Evolutionary conservation across 2,329 filamentous ascomycete species (phyloP).

Genomic region (Botryotinia calthae): DNA sequence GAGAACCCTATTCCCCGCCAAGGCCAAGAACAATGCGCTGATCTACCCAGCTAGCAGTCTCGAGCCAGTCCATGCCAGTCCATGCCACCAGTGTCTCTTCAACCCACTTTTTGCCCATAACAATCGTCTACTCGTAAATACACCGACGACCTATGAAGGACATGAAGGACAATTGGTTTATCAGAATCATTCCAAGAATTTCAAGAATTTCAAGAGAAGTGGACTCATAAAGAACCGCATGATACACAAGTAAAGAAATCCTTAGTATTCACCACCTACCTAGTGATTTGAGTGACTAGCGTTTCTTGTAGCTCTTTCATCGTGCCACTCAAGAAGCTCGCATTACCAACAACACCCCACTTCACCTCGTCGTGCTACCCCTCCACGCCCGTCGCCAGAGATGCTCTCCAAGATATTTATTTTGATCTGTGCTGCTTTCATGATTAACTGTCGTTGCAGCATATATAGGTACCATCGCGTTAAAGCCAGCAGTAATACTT

Average conservation of each 20-base stretch:
- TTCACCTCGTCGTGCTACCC: background rate
- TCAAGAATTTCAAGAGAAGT: background rate
- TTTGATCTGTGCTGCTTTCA: background rate
- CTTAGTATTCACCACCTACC: background rate
- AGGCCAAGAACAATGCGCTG: background rate
- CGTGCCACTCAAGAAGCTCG: conserved; percentile 2
- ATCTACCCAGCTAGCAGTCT: background rate
- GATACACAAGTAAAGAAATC: background rate
- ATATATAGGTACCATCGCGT: background rate
- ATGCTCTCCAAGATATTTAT: background rate
- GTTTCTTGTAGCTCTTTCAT: background rate
- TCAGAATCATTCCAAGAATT: background rate
- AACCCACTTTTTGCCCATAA: background rate
- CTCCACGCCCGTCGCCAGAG: background rate
- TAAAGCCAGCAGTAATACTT: background rate
- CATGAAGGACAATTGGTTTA: background rate
- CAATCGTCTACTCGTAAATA: background rate
- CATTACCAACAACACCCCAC: conserved; percentile 9
- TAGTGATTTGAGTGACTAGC: background rate
- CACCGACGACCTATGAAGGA: background rate
- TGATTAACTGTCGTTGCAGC: background rate
- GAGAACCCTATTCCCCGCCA: background rate
- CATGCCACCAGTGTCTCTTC: background rate
- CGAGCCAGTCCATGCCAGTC: conserved; percentile 1
- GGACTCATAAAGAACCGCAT: background rate